Evolutionary conservation across 1,284 basidiomycete genomes (phyloP).

Genomic region (Fomitopsis betulina): DNA sequence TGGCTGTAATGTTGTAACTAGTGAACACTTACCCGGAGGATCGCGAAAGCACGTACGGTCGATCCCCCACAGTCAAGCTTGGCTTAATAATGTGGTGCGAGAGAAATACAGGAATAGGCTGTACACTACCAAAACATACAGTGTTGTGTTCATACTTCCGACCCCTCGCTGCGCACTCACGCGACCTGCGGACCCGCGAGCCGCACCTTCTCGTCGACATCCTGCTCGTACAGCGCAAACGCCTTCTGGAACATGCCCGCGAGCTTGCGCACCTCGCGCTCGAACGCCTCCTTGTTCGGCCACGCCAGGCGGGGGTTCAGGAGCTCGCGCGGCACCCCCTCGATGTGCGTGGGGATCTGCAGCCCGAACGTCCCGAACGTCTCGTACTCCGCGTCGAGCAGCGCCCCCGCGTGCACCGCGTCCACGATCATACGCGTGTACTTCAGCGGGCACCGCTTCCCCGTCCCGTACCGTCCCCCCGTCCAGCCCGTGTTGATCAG

Average conservation of each 20-base stretch:
- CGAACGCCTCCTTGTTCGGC: constrained; percentile 83
- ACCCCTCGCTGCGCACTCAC: not conserved
- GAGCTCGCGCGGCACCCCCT: constrained; percentile 85
- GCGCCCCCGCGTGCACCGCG: constrained; percentile 92
- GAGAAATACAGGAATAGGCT: too few species aligned
- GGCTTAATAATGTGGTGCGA: too few species aligned
- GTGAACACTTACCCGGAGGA: too few species aligned
- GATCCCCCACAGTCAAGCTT: too few species aligned
- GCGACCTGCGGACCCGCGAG: constrained; percentile 62
- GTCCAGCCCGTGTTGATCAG: constrained; percentile 99
- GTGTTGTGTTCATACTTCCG: too few species aligned
- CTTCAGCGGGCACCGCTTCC: constrained; percentile 92
- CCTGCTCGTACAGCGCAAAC: constrained; percentile 84
- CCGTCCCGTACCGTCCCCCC: constrained; percentile 88
- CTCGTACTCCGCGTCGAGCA: constrained; percentile 85
- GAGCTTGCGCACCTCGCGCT: constrained; percentile 80
- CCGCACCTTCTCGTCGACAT: constrained; percentile 75
- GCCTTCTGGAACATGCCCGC: constrained; percentile 92
- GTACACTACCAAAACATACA: too few species aligned
- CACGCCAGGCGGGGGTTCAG: constrained; percentile 86
- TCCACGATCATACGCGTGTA: constrained; percentile 96
- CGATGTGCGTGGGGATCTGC: constrained; percentile 75
- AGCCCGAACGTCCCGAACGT: constrained; percentile 80
- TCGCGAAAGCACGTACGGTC: too few species aligned
- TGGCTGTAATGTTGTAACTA: too few species aligned